Conservation (phyloP, 1,284 basidiomycete genomes). For the Leccinum cinnamomeum region DNA sequence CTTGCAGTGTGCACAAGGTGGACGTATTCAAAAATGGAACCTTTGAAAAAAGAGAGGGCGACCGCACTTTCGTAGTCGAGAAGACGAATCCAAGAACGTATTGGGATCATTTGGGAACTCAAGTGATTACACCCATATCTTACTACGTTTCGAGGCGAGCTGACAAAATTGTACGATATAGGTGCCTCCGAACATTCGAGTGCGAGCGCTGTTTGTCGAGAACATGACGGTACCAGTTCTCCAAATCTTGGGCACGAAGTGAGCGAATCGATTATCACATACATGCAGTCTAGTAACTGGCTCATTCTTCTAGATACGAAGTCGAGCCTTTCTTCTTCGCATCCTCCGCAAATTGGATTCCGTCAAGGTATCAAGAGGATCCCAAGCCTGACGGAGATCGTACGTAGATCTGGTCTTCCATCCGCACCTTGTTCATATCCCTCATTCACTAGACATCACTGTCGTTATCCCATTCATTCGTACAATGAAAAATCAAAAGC, state of each 20-base stretch:
- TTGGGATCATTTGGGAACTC: slow-evolving; percentile 16
- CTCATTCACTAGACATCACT: slow-evolving; percentile 42
- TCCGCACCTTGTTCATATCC: slow-evolving; percentile 2
- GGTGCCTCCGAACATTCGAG: slow-evolving; percentile 37
- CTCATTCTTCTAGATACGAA: slow-evolving; percentile 25
- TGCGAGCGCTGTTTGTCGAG: slow-evolving; percentile 54
- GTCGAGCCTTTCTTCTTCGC: slow-evolving; percentile 62
- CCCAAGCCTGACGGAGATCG: slow-evolving; percentile 43
- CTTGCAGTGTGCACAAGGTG: slow-evolving; percentile 42
- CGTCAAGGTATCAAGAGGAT: slow-evolving; percentile 52
- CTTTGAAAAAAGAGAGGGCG: slow-evolving; percentile 19
- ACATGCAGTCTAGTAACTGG: neutral
- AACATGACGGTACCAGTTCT: slow-evolving; percentile 48
- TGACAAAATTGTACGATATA: slow-evolving; percentile 2
- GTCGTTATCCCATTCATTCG: slow-evolving; percentile 49
- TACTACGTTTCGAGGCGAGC: neutral
- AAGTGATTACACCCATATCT: slow-evolving; percentile 6
- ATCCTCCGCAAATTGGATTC: slow-evolving; percentile 56
- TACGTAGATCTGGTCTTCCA: slow-evolving; percentile 31
- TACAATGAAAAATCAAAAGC: slow-evolving; percentile 32
- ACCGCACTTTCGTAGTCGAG: slow-evolving; percentile 11
- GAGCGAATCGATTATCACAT: slow-evolving; percentile 5
- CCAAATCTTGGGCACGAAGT: slow-evolving; percentile 54
- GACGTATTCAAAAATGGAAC: slow-evolving; percentile 41
- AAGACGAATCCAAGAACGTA: slow-evolving; percentile 14